These are phyloP conservation scores for Darksidea phi DNA, from an alignment of 495 filamentous ascomycete genomes.

Conservation along the genomic window DNA sequence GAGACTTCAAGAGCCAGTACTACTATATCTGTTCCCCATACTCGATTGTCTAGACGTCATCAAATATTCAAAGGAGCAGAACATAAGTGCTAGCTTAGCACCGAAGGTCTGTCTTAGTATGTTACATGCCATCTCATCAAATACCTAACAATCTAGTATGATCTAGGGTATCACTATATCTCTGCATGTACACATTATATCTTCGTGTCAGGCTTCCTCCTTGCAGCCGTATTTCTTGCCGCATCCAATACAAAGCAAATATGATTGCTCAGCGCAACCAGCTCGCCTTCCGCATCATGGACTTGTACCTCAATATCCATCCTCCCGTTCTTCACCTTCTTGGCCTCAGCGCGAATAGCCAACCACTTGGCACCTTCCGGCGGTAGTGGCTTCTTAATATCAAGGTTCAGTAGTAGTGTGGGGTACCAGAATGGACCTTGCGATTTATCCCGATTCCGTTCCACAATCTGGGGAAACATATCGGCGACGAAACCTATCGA, in stretches of 20 bases:
- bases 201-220: slow-evolving; percentile 36
- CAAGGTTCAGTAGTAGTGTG: slow-evolving; percentile 60
- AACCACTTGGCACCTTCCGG: slow-evolving; percentile 47
- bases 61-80: no score
- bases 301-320: slow-evolving; percentile 47
- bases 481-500: slow-evolving; percentile 61
- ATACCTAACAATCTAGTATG: neutral
- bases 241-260: slow-evolving; percentile 40
- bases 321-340: slow-evolving; percentile 49
- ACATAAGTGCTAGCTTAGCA: no score
- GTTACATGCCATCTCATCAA: no score
- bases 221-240: slow-evolving; percentile 39
- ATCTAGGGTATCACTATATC: neutral
- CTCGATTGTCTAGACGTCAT: no score
- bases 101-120: no score
- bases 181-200: slow-evolving; percentile 17
- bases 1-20: no score
- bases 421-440: slow-evolving; percentile 69
- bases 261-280: slow-evolving; percentile 47
- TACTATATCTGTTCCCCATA: no score
- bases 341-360: slow-evolving; percentile 43
- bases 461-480: slow-evolving; percentile 61
- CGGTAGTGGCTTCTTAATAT: slow-evolving; percentile 50
- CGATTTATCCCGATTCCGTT: slow-evolving; percentile 40
- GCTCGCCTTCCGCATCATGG: slow-evolving; percentile 42